Evolutionary conservation across 176 grass and related monocot genomes (phyloP), one percentile per base, ranked within the genome.

Genomic region (Aegilops bicornis): DNA sequence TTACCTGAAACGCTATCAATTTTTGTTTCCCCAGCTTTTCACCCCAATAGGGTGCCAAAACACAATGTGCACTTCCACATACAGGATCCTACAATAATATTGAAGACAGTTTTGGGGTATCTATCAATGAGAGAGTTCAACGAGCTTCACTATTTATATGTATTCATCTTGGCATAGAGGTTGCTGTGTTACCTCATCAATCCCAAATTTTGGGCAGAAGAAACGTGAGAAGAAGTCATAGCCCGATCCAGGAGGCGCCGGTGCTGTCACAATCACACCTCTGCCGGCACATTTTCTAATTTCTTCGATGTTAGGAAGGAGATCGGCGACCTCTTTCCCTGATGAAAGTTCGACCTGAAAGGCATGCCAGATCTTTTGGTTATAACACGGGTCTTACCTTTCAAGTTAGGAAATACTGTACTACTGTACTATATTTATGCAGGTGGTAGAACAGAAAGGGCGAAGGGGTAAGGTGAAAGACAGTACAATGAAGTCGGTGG

Each of bases 281-380:
- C 81, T 80, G 23, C 84, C 78, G 3, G 84, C 67, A 80, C 84
- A 88, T 33, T 82, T 87, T 69, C 73, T 62, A 1, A 97, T 79
- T 79, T 97, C 92, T 11, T 81, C 48, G 43, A 82, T 76, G 35
- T 92, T 91, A 56, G 95, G 95, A 64, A 73, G 16, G 61, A 94
- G 47, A 62, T 91, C 83, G 0, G 81, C 61, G 36, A 97, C 84
- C 79, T 97, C 88, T 82, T 94, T 91, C 74, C 77, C 88, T 52
- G 95, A 97, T 30, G 90, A 83, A 82, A 94, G 86, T 75, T 97
- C 92, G 22, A 97, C 78, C 95, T 97, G 81, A 39, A 90, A 69
- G 70, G 6, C 36, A 72, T 69, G 25, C 22, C 43, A 52, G 7
- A 82, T 54, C 43, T n/a, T 6, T 11, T 42, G 40, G 40, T 42